Evolutionary conservation across 192 early-diverging fungal species (phyloP).

Genomic region (Coemansia sp.): DNA sequence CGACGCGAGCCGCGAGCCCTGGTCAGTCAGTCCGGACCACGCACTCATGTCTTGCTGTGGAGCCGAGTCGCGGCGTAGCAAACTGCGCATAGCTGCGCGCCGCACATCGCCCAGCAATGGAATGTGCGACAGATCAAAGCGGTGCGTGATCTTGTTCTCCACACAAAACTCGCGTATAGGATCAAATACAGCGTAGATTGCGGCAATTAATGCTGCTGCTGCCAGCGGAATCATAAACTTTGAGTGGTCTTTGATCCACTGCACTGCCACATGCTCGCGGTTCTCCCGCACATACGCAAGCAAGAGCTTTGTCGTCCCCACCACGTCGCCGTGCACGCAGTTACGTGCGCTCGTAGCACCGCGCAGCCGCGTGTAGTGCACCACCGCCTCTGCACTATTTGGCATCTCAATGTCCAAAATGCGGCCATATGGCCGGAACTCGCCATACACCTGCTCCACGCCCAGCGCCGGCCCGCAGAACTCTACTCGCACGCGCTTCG

Average conservation of each 20-base stretch:
- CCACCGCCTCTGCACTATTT: conserved; percentile 67
- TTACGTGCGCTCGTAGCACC: conserved; percentile 89
- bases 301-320: conserved; percentile 65
- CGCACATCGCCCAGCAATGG: conserved; percentile 42
- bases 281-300: conserved; percentile 61
- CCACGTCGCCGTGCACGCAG: conserved; percentile 81
- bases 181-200: conserved; percentile 81
- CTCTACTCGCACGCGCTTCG: conserved; percentile 62
- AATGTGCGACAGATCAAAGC: conserved; percentile 63
- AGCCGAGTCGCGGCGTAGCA: conserved; percentile 24
- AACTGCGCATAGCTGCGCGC: conserved; percentile 28
- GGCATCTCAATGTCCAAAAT: conserved; percentile 77
- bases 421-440: conserved; percentile 76
- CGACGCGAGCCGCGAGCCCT: conserved; percentile 37
- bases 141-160: conserved; percentile 76
- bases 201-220: conserved; percentile 69
- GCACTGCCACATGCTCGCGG: conserved; percentile 59
- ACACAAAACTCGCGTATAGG: conserved; percentile 89
- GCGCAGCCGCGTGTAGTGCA: conserved; percentile 75
- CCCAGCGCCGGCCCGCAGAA: conserved; percentile 73
- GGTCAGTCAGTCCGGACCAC: conserved; percentile 50
- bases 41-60: conserved; percentile 22
- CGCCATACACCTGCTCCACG: conserved; percentile 66
- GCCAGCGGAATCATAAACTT: conserved; percentile 74
- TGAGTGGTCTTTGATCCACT: conserved; percentile 75